Base-by-base conservation (phyloP, 176 grass and related monocot species). In the Carex littledalei region DNA sequence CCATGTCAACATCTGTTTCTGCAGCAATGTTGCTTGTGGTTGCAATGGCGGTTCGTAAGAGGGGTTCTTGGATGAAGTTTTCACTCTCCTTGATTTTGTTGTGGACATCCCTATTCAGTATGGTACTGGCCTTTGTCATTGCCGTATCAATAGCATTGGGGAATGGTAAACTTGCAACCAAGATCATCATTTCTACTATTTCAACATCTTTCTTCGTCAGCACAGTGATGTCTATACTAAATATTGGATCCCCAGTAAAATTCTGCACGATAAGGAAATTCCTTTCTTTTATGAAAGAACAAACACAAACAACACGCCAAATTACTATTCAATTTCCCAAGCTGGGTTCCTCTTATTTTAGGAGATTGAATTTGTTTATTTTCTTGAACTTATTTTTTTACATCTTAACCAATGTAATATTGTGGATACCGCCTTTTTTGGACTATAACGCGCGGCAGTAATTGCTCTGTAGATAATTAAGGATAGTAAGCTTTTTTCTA, bases 41-140 rank as follows among this genome's bases (percentile, higher is more conserved):
- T 32, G 84, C 78, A 37, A 87, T 66, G 55, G 87, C 69, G 10
- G 71, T 80, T 2, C 41, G 52, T 5, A 82, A 86, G 2, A 41
- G 39, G 0, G 20, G 86, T 47, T 81, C 86, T 76, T 91, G 86
- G 90, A 0, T 57, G 3, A 8, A 31, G 1, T 49, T 90, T 64
- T 34, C 80, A 26, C 74, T 87, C 3, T 61, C 87, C 5, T 87
- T 74, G 85, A 1, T 75, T n/a, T 84, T 88, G 1, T 39, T 91
- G 15, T 91, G 86, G 89, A 1, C 78, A 34, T 85, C 89, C 24
- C 81, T 90, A 2, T 62, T 79, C 66, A 84, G 66, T 65, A 90
- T 90, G 85, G 21, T 84, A 86, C 11, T 90, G 1, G 89, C 43
- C 0, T 90, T 90, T 61, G 63, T 85, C 14, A 6, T 22, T 1